These are phyloP conservation scores for Tetrahymena elliotti DNA, from an alignment of 73 alveolate genomes.

Conservation along the genomic window DNA sequence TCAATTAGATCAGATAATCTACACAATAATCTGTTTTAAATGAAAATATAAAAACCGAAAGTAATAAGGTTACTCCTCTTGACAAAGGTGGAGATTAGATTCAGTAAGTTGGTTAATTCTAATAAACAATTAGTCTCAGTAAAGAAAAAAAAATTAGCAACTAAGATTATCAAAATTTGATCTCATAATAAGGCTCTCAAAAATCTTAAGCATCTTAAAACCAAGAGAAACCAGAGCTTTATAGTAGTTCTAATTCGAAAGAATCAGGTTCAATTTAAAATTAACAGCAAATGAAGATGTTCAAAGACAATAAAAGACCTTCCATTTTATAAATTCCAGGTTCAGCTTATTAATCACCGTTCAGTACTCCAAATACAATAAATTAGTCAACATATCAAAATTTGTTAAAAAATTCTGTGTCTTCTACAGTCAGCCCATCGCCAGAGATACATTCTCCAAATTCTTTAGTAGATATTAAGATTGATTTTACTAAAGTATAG, in stretches of 20 bases:
- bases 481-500: background rate
- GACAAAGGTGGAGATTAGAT: too few relatives aligned
- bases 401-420: background rate
- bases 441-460: background rate
- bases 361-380: background rate
- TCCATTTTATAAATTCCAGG: background rate
- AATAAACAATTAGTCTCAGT: too few relatives aligned
- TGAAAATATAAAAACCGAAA: background rate
- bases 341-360: background rate
- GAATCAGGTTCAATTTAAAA: background rate
- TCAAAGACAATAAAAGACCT: background rate
- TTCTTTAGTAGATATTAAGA: background rate
- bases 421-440: background rate
- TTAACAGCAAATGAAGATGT: background rate
- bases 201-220: background rate
- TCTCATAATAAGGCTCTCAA: background rate
- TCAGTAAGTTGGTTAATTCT: too few relatives aligned
- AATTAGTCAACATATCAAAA: background rate
- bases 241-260: background rate
- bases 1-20: background rate
- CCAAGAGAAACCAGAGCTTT: background rate
- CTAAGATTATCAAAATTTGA: too few relatives aligned
- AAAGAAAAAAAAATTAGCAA: too few relatives aligned
- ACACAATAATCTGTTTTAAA: background rate
- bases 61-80: background rate